Base-by-base conservation (phyloP, 495 filamentous ascomycete species). In the Friedmanniomyces simplex region DNA sequence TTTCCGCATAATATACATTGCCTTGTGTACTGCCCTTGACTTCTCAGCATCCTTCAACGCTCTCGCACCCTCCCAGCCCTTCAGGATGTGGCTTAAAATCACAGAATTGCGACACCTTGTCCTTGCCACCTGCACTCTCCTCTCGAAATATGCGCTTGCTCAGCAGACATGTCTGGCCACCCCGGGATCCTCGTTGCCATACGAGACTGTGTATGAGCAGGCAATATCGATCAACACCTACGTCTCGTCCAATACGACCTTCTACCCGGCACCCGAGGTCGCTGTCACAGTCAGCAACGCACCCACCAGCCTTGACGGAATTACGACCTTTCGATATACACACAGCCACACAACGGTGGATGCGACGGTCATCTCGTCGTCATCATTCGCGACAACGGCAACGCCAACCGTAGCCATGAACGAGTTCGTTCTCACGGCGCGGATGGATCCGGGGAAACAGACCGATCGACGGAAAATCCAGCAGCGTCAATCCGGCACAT, bases 1-100 rank as follows among this genome's bases (percentile, higher is more conserved):
- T 13, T 43, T 43, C 28, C 28, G 39, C 39, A 43, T 79, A 77
- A 43, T 79, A 77, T 39, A 73, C 72, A 52, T 83, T 86, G 14
- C 4, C 39, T 43, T 43, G 39, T 43, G 14, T 16, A 43, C 39
- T 43, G 14, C 14, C 77, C 30, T 49, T 28, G 11, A 49, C 2
- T 49, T 49, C 46, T 16, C 46, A 4, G 13, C 46, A 25, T 24
- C 6, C 20, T 8, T 21, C 2, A 4, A 28, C 24, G 13, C 18
- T 49, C 22, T n/a, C n/a, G n/a, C n/a, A n/a, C n/a, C n/a, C n/a
- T n/a, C n/a, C n/a, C n/a, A 24, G 12, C 13, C 6, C 25, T 24
- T 8, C 24, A 49, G 24, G 25, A 49, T 49, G 46, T 49, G 46
- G 46, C 46, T 25, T 14, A 4, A 3, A 2, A 49, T 28, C 24